Conservation (phyloP, 2,329 filamentous ascomycete species). For the Sclerotinia borealis region DNA sequence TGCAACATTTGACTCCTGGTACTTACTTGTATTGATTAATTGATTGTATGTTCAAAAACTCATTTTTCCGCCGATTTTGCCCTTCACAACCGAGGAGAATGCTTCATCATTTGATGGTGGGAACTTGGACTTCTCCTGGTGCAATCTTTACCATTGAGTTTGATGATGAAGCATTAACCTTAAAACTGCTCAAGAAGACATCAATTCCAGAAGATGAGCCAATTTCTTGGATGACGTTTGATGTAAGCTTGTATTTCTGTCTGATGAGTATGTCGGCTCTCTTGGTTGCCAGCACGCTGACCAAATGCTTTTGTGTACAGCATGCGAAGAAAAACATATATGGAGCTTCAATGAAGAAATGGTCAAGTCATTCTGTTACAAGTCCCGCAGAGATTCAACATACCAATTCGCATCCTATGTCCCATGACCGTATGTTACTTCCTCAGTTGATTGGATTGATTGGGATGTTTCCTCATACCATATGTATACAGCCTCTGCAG, state of each 20-base stretch:
- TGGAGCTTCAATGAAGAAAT: slow-evolving; percentile 89
- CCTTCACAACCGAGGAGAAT: slow-evolving; percentile 41
- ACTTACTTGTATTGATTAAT: neutral
- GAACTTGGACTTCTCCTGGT: slow-evolving; percentile 84
- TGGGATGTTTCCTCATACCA: slow-evolving; percentile 12
- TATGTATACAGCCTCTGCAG: slow-evolving; percentile 48
- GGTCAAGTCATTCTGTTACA: slow-evolving; percentile 74
- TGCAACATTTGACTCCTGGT: neutral
- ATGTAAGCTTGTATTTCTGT: slow-evolving; percentile 48
- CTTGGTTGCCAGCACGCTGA: neutral
- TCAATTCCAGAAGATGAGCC: slow-evolving; percentile 77
- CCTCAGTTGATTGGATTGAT: slow-evolving; percentile 30
- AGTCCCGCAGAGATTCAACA: slow-evolving; percentile 72
- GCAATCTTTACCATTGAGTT: slow-evolving; percentile 87
- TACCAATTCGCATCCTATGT: neutral
- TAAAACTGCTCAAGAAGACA: slow-evolving; percentile 73
- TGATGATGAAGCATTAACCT: slow-evolving; percentile 70
- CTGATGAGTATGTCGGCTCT: slow-evolving; percentile 16
- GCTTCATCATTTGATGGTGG: slow-evolving; percentile 87
- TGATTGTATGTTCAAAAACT: slow-evolving; percentile 1
- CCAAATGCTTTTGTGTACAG: slow-evolving; percentile 37
- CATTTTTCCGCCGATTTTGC: neutral
- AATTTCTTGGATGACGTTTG: slow-evolving; percentile 91
- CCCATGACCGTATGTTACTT: slow-evolving; percentile 42
- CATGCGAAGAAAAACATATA: slow-evolving; percentile 80